These are phyloP conservation scores for Vanderwaltozyma yarrowii DNA, from an alignment of 805 yeast genomes.

Conservation along the genomic window DNA sequence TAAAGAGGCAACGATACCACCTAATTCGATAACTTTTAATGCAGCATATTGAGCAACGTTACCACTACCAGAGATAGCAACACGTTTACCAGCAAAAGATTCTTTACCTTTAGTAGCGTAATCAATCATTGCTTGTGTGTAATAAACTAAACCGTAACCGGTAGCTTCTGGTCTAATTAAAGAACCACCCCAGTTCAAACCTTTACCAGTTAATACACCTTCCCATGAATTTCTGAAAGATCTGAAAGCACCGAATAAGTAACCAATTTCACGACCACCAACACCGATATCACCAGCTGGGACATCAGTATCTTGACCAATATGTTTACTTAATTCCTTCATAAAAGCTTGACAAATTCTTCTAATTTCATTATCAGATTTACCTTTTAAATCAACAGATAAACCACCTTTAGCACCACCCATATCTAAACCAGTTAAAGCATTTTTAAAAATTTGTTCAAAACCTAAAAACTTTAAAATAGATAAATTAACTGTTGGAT, in stretches of 20 bases:
- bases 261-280: conserved; percentile 91
- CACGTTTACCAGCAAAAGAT: conserved; percentile 85
- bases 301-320: conserved; percentile 95
- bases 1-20: conserved; percentile 87
- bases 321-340: conserved; percentile 91
- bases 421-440: conserved; percentile 92
- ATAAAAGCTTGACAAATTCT: conserved; percentile 93
- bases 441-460: conserved; percentile 98
- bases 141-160: conserved; percentile 95
- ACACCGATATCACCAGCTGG: conserved; percentile 99
- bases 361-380: conserved; percentile 87
- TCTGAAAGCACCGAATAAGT: conserved; percentile 95
- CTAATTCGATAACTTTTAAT: conserved; percentile 90
- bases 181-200: conserved; percentile 98
- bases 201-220: conserved; percentile 98
- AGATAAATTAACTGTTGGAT: conserved; percentile 91
- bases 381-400: conserved; percentile 95
- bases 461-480: conserved; percentile 93
- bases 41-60: conserved; percentile 99
- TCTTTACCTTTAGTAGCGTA: conserved; percentile 85
- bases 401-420: conserved; percentile 99
- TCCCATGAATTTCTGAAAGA: conserved; percentile 83
- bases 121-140: conserved; percentile 95
- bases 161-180: conserved; percentile 99
- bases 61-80: conserved; percentile 96